phyloP scores from a whole-genome alignment of 2,329 filamentous ascomycete genomes.

The Fusarium mundagurra region DNA sequence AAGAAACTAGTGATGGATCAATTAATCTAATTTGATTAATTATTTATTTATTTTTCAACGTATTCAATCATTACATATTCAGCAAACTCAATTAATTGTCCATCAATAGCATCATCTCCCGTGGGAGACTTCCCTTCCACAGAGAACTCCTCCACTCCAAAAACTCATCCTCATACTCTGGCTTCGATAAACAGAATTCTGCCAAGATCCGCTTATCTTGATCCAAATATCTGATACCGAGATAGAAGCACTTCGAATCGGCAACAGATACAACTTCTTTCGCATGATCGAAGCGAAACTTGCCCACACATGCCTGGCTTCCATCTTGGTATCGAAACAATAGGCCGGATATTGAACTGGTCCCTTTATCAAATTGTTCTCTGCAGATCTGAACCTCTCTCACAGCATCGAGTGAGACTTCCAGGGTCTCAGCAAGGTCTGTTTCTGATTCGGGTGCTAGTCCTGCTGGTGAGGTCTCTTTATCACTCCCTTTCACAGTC shows the following conservation, averaged over 20 bases:
- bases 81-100: background rate
- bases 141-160: background rate
- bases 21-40: background rate
- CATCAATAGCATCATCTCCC: background rate
- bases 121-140: background rate
- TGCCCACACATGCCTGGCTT: conserved; percentile 1
- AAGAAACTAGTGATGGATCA: no score
- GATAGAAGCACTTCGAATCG: background rate
- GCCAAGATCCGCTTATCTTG: background rate
- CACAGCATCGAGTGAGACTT: background rate
- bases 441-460: background rate
- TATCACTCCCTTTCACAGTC: background rate
- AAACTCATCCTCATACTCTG: background rate
- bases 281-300: conserved; percentile 4
- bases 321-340: background rate
- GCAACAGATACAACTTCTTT: background rate
- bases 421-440: background rate
- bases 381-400: background rate
- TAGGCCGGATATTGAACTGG: background rate
- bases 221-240: background rate
- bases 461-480: background rate
- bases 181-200: background rate
- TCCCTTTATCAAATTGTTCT: background rate
- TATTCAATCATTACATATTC: background rate
- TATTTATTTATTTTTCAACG: background rate